Evolutionary conservation across 495 filamentous ascomycete genomes (phyloP), one percentile per base, ranked within the genome.

Genomic region (Neurospora sp.): DNA sequence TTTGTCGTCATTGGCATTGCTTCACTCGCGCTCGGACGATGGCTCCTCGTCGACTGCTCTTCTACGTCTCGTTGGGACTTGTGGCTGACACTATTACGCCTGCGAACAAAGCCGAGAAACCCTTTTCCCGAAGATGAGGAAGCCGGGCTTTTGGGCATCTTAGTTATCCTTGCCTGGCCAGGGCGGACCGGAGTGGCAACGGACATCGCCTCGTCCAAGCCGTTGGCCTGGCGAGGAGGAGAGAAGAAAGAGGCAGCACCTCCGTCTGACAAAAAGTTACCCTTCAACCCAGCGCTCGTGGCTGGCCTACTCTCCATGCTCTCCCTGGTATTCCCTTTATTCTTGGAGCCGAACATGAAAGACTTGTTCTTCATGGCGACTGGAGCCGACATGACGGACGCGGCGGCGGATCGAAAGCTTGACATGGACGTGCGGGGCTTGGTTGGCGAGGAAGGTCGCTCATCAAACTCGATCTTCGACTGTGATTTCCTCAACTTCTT

Each of bases 401-500:
- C 43, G 24, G 38, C 34, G 62, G 37, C 54, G 39, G 62, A 69
- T 15, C 62, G 69, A 24, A 73, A 37, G 69, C 72, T 66, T 15
- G 78, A 78, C 4, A 76, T 69, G 21, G 76, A 74, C 6, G 78
- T 66, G 19, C 28, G 54, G 6, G 54, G 28, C 54, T 66, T 66
- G 54, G 54, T 66, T 28, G 28, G 31, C 34, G 72, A 31, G 54
- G 28, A 7, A 9, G 72, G 36, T 39, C 59, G 39, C 15, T 39
- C 28, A 59, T 42, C 34, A 48, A 70, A 21, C 28, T 71, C 70
- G 28, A 73, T 39, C 21, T 36, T 42, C 13, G 39, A 79, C 13
- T 75, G 73, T 5, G 78, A 79, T 43, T 72, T 72, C 5, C 82
- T 78, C 15, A 83, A 75, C 71, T 82, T 82, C 78, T 82, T 83